phyloP scores from a whole-genome alignment of 306 rosid genomes.

The Corylus americana region DNA sequence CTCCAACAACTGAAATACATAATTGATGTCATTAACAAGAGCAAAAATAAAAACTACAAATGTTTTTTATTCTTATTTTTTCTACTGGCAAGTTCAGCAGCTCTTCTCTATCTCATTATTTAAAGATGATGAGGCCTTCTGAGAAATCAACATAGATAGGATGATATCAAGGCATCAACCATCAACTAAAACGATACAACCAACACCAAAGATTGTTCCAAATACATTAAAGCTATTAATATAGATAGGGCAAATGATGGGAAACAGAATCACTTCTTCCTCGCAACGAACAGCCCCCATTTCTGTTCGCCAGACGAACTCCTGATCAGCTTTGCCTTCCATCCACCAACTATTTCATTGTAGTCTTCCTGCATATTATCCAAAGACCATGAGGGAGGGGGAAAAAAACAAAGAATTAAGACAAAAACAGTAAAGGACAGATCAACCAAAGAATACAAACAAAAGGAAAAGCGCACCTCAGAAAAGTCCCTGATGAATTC shows the following conservation, averaged over 20 bases:
- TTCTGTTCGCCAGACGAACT: conserved; percentile 55
- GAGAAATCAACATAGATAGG: conserved; percentile 2
- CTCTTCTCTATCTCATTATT: background rate
- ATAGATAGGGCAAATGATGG: background rate
- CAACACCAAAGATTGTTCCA: background rate
- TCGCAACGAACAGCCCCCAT: conserved; percentile 79
- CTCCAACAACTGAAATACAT: background rate
- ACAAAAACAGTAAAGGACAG: background rate
- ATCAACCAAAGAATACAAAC: background rate
- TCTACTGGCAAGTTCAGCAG: background rate
- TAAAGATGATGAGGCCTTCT: background rate
- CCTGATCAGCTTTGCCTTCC: conserved; percentile 64
- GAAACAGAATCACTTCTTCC: conserved; percentile 47
- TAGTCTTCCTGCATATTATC: conserved; percentile 50
- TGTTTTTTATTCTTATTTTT: background rate
- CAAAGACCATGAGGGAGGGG: background rate
- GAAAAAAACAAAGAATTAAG: background rate
- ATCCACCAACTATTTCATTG: conserved; percentile 49
- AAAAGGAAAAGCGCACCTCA: conserved; percentile 50
- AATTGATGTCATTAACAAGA: background rate
- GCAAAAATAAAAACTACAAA: background rate
- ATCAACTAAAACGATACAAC: conserved; percentile 9
- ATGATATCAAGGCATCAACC: conserved; percentile 11
- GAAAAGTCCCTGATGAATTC: conserved; percentile 66
- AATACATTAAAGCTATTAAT: conserved; percentile 1